Percentiles rank a stretch among this genome's conserved stretches.
These are phyloP conservation scores for Beta corolliflora DNA, from an alignment of 179 eudicot genomes.

Conservation along the genomic window DNA sequence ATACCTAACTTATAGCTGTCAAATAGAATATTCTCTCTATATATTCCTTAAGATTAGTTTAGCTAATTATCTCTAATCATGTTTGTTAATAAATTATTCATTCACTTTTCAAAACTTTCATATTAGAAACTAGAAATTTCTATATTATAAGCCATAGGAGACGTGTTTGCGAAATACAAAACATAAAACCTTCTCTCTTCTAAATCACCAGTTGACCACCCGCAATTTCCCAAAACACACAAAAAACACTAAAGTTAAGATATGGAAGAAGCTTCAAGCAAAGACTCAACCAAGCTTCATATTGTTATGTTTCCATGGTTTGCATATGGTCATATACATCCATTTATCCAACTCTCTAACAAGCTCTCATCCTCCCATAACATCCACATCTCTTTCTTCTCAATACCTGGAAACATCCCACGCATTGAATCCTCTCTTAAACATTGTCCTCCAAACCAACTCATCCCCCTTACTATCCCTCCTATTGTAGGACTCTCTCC, in stretches of 20 bases:
- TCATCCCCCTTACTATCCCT: constrained; percentile 48
- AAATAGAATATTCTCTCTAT: no score
- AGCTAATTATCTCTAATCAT: no score
- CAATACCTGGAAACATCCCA: constrained; percentile 30
- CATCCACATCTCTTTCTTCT: constrained; percentile 38
- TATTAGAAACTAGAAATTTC: no score
- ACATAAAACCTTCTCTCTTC: no score
- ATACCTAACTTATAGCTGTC: no score
- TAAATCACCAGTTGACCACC: no score
- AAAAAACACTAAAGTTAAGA: not conserved
- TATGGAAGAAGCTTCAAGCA: not conserved
- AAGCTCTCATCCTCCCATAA: constrained; percentile 36
- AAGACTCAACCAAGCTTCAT: constrained; percentile 24
- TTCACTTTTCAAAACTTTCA: no score
- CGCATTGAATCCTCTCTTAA: constrained; percentile 37
- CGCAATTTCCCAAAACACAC: not conserved
- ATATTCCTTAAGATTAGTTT: no score
- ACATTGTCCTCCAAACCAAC: constrained; percentile 16
- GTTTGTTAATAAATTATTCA: no score
- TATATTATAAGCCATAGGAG: no score
- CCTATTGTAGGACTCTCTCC: constrained; percentile 38
- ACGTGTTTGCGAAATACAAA: not conserved
- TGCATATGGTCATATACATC: constrained; percentile 44
- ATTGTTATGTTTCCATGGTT: constrained; percentile 42
- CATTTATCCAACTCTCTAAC: constrained; percentile 40